A percentile compares a stretch with the other conserved stretches of the same genome.
phyloP scores from a whole-genome alignment of 2,329 filamentous ascomycete genomes.

The Elsinoe necatrix region DNA sequence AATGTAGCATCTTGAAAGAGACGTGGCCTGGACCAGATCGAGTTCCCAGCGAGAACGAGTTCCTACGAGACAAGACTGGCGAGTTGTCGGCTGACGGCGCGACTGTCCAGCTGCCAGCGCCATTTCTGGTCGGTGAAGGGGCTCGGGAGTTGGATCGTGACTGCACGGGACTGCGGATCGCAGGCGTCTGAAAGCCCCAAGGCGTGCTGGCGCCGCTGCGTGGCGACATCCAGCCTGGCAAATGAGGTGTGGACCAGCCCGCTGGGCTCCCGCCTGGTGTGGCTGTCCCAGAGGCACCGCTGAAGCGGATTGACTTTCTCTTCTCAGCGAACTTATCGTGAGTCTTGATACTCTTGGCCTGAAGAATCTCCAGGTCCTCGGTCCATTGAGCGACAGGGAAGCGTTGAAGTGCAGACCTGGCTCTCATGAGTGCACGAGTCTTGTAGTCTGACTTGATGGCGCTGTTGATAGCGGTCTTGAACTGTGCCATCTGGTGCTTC shows the following conservation, averaged over 20 bases:
- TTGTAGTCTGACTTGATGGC: constrained; percentile 50
- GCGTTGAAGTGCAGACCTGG: constrained; percentile 55
- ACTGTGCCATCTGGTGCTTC: constrained; percentile 55
- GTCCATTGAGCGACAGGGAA: constrained; percentile 62
- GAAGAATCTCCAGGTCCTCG: constrained; percentile 54
- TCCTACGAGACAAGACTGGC: constrained; percentile 16
- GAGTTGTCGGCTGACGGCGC: constrained; percentile 11
- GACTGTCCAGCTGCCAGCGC: background rate
- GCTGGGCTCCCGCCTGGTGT: constrained; percentile 20
- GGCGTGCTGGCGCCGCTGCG: constrained; percentile 38
- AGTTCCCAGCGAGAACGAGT: constrained; percentile 30
- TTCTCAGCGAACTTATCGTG: constrained; percentile 39
- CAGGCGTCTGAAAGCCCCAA: constrained; percentile 32
- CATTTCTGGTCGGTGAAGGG: constrained; percentile 25
- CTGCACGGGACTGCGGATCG: constrained; percentile 21
- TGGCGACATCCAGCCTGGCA: constrained; percentile 32
- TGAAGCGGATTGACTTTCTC: constrained; percentile 22
- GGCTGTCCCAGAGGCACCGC: background rate
- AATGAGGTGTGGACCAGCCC: constrained; percentile 22
- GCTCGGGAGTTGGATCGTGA: constrained; percentile 26
- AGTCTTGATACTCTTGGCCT: constrained; percentile 51
- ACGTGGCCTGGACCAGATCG: constrained; percentile 34
- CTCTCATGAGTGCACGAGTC: constrained; percentile 54
- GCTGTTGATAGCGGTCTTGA: constrained; percentile 54
- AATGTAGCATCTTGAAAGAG: constrained; percentile 19